phyloP scores from a whole-genome alignment of 2,329 filamentous ascomycete genomes.

The Cladosporium sp. region DNA sequence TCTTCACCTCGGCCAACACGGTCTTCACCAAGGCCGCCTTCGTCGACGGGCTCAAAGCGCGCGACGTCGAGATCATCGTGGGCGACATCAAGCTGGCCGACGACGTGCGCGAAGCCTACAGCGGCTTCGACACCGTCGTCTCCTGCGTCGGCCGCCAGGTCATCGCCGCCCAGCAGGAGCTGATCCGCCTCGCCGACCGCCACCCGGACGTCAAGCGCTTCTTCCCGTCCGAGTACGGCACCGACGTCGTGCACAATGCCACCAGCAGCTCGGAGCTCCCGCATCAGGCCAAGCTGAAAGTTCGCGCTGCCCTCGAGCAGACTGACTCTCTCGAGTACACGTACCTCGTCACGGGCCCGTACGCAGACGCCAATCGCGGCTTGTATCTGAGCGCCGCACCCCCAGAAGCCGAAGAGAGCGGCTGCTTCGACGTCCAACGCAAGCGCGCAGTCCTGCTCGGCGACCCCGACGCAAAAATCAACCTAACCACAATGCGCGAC shows the following conservation, averaged over 20 bases:
- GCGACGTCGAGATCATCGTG: slow-evolving; percentile 51
- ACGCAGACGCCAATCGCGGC: slow-evolving; percentile 46
- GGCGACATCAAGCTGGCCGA: slow-evolving; percentile 51
- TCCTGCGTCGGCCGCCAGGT: slow-evolving; percentile 62
- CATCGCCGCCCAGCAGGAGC: slow-evolving; percentile 56
- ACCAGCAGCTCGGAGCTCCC: slow-evolving; percentile 58
- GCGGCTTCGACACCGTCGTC: slow-evolving; percentile 60
- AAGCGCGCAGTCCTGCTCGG: slow-evolving; percentile 60
- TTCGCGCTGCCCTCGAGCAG: slow-evolving; percentile 57
- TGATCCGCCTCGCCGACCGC: slow-evolving; percentile 58
- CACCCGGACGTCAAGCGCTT: slow-evolving; percentile 56
- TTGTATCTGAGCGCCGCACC: slow-evolving; percentile 52
- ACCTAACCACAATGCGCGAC: slow-evolving; percentile 68
- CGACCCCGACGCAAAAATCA: slow-evolving; percentile 58
- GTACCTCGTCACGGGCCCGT: slow-evolving; percentile 67
- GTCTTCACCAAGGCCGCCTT: slow-evolving; percentile 47
- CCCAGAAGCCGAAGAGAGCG: slow-evolving; percentile 39
- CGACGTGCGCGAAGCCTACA: slow-evolving; percentile 55
- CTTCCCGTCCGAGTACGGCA: slow-evolving; percentile 65
- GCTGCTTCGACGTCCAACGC: slow-evolving; percentile 55
- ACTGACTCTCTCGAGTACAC: slow-evolving; percentile 56
- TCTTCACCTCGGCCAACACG: slow-evolving; percentile 54
- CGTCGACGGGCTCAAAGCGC: slow-evolving; percentile 44
- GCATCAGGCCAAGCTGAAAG: slow-evolving; percentile 66
- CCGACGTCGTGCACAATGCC: slow-evolving; percentile 54